Percentiles rank a stretch among this genome's conserved stretches.
Evolutionary conservation across 805 yeast genomes (phyloP).

Genomic region (Pichia nakasei): DNA sequence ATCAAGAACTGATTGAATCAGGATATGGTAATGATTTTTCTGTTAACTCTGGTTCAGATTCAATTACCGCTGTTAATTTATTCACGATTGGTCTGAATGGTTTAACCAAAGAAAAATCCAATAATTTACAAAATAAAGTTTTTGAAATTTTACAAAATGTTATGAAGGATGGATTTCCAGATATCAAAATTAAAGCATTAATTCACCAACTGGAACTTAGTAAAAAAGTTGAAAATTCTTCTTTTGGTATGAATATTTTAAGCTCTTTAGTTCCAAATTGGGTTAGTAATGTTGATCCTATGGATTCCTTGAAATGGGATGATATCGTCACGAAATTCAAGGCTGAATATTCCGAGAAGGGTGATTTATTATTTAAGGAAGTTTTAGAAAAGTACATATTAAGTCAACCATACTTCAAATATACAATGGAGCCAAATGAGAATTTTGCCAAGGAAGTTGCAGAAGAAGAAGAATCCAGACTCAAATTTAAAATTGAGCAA

Average conservation of each 20-base stretch:
- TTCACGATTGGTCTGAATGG: conserved; percentile 87
- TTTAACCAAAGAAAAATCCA: conserved; percentile 36
- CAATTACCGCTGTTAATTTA: conserved; percentile 65
- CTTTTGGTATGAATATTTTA: conserved; percentile 76
- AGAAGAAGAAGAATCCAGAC: conserved; percentile 47
- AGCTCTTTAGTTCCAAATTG: conserved; percentile 75
- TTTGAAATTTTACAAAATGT: conserved; percentile 37
- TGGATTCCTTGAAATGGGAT: conserved; percentile 59
- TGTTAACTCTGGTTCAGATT: conserved; percentile 81
- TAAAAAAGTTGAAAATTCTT: conserved; percentile 80
- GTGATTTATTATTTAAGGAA: conserved; percentile 52
- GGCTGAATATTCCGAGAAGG: conserved; percentile 41
- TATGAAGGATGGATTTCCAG: conserved; percentile 39
- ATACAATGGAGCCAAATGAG: conserved; percentile 65
- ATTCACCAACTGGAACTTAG: conserved; percentile 80
- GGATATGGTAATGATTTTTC: conserved; percentile 81
- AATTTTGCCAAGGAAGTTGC: conserved; percentile 42
- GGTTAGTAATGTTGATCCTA: conserved; percentile 74
- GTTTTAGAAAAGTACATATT: conserved; percentile 47
- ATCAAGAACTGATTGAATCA: conserved; percentile 77
- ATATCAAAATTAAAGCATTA: conserved; percentile 67
- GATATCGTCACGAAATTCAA: conserved; percentile 51
- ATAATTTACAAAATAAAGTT: conserved; percentile 42
- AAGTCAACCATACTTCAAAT: conserved; percentile 52
- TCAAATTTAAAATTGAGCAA: conserved; percentile 33